Base-by-base conservation (phyloP, 177 flowering plant species). In the Vitis hybrid region DNA sequence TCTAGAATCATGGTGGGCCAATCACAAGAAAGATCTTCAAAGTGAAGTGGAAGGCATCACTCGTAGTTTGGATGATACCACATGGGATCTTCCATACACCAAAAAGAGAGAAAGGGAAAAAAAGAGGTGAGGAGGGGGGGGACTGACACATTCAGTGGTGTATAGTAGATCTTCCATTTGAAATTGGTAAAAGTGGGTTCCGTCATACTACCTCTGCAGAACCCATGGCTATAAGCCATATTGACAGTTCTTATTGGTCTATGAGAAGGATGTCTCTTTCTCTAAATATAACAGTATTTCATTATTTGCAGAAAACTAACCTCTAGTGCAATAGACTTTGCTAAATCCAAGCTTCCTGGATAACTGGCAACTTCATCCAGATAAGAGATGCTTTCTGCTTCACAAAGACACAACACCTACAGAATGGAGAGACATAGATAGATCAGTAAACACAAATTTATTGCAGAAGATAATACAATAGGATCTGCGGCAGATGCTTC, bases 361-460 rank as follows among this genome's bases (percentile, higher is more conserved):
- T 84, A 78, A 68, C 88, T 84, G 63, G 97, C 89, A 81, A 90
- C 98, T 82, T 93, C 99, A 72, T 96, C 99, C 78, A 96, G 82
- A 82, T 85, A 96, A 69, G 98, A 93, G 56, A 90, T 78, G 80
- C 86, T 93, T 78, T 96, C 99, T 19, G 92, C 89, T 79, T 96
- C 98, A 82, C 97, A 94, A 30, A 96, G 89, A 75, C 81, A 85
- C 88, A 91, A 75, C 66, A 96, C 83, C 99, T 96, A 89, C 84
- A 90, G 54, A 73, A 81, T 75, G 40, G 50, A 10, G 3, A 32
- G 26, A 14, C 19, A 66, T 51, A 56, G 49, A 56, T 32, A 55
- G 58, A 40, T 40, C 45, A 40, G 45, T 40, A 40, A 40, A 40
- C 45, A 40, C 7, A 40, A 7, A 40, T 40, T 40, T 4, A 40